These are phyloP conservation scores for Cryphonectria carpinicola DNA, from an alignment of 2,329 filamentous ascomycete genomes.

Conservation along the genomic window DNA sequence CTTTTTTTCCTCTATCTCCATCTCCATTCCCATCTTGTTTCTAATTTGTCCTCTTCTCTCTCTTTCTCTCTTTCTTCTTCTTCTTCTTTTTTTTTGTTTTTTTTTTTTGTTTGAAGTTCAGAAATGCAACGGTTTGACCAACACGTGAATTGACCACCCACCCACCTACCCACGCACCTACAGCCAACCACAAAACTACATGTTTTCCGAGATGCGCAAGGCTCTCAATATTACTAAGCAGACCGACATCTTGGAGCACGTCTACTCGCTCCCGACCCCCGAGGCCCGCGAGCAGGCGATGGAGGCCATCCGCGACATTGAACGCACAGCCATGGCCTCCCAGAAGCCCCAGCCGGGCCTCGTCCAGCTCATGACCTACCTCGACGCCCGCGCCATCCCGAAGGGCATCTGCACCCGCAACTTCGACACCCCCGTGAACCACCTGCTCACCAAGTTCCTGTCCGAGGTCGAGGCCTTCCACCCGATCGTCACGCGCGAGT, in stretches of 20 bases:
- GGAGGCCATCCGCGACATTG: constrained; percentile 76
- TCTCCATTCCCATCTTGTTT: no score
- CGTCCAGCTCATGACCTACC: constrained; percentile 76
- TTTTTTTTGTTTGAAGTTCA: neutral
- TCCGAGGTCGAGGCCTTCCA: constrained; percentile 64
- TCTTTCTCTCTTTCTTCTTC: no score
- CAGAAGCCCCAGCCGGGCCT: constrained; percentile 86
- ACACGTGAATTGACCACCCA: neutral
- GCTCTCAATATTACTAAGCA: constrained; percentile 73
- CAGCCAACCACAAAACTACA: constrained; percentile 90
- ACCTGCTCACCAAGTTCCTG: constrained; percentile 77
- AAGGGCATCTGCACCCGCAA: constrained; percentile 95
- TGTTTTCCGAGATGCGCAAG: constrained; percentile 86
- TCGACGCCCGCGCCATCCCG: constrained; percentile 67
- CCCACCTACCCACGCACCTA: neutral
- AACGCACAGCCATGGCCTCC: constrained; percentile 76
- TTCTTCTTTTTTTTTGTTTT: no score
- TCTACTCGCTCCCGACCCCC: constrained; percentile 70
- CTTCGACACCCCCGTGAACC: constrained; percentile 78
- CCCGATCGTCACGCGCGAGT: constrained; percentile 84
- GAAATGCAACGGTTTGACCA: neutral
- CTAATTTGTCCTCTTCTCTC: neutral
- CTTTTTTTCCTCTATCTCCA: no score
- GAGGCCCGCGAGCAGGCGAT: constrained; percentile 66
- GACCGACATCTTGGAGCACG: constrained; percentile 86